Evolutionary conservation across 1,284 basidiomycete species (phyloP).

Genomic region (Pascua sp.): DNA sequence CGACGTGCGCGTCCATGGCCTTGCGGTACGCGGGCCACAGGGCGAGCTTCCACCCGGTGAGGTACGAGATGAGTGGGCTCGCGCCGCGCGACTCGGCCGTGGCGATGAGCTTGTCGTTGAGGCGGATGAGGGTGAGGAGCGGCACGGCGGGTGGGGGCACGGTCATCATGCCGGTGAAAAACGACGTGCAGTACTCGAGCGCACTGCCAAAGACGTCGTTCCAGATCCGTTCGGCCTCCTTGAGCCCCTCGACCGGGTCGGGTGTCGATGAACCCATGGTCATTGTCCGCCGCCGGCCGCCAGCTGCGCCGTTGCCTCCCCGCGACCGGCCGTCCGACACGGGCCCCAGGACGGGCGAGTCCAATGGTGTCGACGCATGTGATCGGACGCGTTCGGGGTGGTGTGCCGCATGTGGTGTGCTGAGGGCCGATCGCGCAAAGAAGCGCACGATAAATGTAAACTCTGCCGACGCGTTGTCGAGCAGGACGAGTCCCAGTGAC

Average conservation of each 20-base stretch:
- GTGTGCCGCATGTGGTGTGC: slow-evolving; percentile 1
- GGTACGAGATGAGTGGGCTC: slow-evolving; percentile 70
- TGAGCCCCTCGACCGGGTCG: slow-evolving; percentile 48
- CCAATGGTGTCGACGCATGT: slow-evolving; percentile 23
- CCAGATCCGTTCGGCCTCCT: slow-evolving; percentile 60
- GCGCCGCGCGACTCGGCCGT: slow-evolving; percentile 72
- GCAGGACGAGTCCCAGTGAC: slow-evolving; percentile 78
- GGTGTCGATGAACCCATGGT: slow-evolving; percentile 33
- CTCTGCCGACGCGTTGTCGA: slow-evolving; percentile 89
- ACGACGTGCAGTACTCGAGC: slow-evolving; percentile 66
- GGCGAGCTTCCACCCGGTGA: slow-evolving; percentile 71
- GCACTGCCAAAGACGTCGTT: slow-evolving; percentile 87
- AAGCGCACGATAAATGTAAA: slow-evolving; percentile 81
- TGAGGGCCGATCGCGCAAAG: slow-evolving; percentile 54
- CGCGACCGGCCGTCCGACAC: slow-evolving; percentile 31
- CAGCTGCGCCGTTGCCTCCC: not conserved
- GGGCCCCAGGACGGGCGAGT: slow-evolving; percentile 29
- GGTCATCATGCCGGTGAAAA: slow-evolving; percentile 41
- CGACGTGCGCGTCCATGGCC: slow-evolving; percentile 75
- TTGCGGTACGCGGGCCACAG: slow-evolving; percentile 92
- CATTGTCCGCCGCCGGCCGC: not conserved
- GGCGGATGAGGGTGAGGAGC: slow-evolving; percentile 79
- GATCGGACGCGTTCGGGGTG: slow-evolving; percentile 8
- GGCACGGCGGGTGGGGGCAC: slow-evolving; percentile 64
- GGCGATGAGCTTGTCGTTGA: slow-evolving; percentile 70